A percentile compares a stretch with the other conserved stretches of the same genome.
phyloP scores from a whole-genome alignment of 352 stramenopile genomes.

The Pythium apleroticum region DNA sequence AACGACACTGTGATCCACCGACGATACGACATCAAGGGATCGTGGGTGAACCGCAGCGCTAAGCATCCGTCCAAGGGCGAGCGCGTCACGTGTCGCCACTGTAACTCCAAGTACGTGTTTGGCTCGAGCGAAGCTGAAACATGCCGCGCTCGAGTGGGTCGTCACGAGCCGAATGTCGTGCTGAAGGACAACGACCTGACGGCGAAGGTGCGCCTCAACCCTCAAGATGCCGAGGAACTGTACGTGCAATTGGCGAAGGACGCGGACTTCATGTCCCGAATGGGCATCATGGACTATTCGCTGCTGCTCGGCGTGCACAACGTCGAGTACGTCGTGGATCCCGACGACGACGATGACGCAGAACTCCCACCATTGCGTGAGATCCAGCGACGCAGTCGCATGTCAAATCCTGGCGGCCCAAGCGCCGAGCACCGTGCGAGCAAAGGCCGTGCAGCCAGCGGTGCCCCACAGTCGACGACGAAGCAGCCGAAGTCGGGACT shows the following conservation, averaged over 20 bases:
- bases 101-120: conserved; percentile 88
- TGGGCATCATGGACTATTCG: conserved; percentile 93
- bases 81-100: conserved; percentile 82
- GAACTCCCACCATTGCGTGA: conserved; percentile 22
- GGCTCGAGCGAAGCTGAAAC: conserved; percentile 78
- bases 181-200: conserved; percentile 89
- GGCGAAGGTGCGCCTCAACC: conserved; percentile 74
- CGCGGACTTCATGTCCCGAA: conserved; percentile 76
- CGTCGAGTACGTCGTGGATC: conserved; percentile 86
- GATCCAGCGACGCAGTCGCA: conserved; percentile 23
- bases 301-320: conserved; percentile 89
- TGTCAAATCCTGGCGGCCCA: conserved; percentile 16
- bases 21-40: conserved; percentile 88
- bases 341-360: conserved; percentile 39
- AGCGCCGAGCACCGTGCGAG: conserved; percentile 32
- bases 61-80: conserved; percentile 88
- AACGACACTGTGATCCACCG: conserved; percentile 83
- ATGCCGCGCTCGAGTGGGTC: conserved; percentile 71
- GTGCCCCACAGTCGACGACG: background rate
- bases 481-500: conserved; percentile 40
- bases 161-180: conserved; percentile 84
- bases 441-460: conserved; percentile 19
- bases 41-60: conserved; percentile 85
- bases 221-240: conserved; percentile 73
- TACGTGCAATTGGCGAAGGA: conserved; percentile 87